Conservation (phyloP, 768 basidiomycete species). For the Tephrocybe sp. region DNA sequence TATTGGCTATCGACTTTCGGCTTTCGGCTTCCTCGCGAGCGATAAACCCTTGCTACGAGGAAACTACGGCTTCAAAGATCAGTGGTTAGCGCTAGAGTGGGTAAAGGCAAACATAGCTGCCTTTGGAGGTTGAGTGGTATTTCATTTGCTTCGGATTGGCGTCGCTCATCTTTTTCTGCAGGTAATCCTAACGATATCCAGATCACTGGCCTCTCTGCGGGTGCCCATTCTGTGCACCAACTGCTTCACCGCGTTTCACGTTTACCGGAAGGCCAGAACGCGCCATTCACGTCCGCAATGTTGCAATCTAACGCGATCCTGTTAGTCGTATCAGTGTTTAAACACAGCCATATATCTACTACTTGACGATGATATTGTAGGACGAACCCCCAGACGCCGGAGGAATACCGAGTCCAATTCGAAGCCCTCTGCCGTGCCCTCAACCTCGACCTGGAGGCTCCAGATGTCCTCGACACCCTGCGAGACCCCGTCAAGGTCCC, state of each 20-base stretch:
- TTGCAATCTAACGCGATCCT: slow-evolving; percentile 78
- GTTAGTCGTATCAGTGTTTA: slow-evolving; percentile 45
- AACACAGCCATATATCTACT: too few relatives aligned
- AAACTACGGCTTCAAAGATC: slow-evolving; percentile 85
- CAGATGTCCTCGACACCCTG: slow-evolving; percentile 50
- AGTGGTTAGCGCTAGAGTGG: slow-evolving; percentile 79
- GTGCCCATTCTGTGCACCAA: slow-evolving; percentile 76
- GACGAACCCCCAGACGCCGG: slow-evolving; percentile 57
- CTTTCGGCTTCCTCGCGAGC: slow-evolving; percentile 73
- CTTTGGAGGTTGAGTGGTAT: slow-evolving; percentile 59
- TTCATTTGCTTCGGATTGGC: too few relatives aligned
- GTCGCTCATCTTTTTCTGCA: slow-evolving; percentile 25
- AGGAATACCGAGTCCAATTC: slow-evolving; percentile 62
- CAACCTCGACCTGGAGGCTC: slow-evolving; percentile 49
- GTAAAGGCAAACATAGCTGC: slow-evolving; percentile 61
- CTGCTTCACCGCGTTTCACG: slow-evolving; percentile 68
- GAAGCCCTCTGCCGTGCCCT: slow-evolving; percentile 59
- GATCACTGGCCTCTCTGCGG: slow-evolving; percentile 72
- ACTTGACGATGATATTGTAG: slow-evolving; percentile 29
- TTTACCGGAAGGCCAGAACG: slow-evolving; percentile 50
- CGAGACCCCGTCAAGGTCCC: slow-evolving; percentile 49
- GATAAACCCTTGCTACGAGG: slow-evolving; percentile 62
- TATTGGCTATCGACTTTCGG: slow-evolving; percentile 75
- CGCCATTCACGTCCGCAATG: slow-evolving; percentile 67
- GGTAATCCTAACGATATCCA: slow-evolving; percentile 63